phyloP scores from a whole-genome alignment of 2,329 filamentous ascomycete genomes.

The Colletotrichum sp. region DNA sequence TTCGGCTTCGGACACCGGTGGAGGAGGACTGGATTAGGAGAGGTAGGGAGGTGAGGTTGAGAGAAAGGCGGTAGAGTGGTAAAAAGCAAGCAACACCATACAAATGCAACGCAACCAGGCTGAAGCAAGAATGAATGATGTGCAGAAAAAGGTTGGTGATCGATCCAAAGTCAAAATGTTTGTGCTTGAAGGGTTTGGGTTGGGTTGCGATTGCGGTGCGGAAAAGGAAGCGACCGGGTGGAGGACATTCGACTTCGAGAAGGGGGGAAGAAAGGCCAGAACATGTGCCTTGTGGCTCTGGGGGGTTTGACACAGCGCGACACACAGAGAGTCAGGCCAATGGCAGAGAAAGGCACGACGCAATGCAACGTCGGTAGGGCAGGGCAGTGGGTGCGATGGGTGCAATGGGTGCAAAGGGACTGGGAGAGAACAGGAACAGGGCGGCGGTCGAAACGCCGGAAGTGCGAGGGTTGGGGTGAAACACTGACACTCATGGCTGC shows the following conservation, averaged over 20 bases:
- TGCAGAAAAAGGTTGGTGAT: conserved; percentile 18
- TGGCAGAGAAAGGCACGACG: background rate
- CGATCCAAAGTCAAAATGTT: background rate
- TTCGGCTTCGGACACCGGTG: background rate
- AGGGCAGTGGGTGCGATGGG: background rate
- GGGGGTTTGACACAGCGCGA: background rate
- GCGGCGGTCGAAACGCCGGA: conserved; percentile 23
- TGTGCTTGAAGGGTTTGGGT: background rate
- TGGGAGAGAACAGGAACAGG: background rate
- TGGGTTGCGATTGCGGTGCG: background rate
- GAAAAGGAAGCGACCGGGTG: background rate
- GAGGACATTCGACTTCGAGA: conserved; percentile 17
- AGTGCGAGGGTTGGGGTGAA: conserved; percentile 30
- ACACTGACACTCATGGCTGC: conserved; percentile 56
- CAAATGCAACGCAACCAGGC: conserved; percentile 20
- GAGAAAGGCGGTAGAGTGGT: background rate
- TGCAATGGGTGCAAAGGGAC: background rate
- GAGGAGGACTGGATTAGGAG: background rate
- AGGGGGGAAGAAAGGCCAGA: conserved; percentile 7
- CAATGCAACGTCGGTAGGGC: background rate
- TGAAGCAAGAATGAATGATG: conserved; percentile 9
- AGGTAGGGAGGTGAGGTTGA: background rate
- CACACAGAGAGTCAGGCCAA: conserved; percentile 3
- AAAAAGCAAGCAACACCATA: background rate
- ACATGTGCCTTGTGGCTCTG: conserved; percentile 10